Conservation (phyloP, 179 eudicot species). For the Carnegiea gigantea region DNA sequence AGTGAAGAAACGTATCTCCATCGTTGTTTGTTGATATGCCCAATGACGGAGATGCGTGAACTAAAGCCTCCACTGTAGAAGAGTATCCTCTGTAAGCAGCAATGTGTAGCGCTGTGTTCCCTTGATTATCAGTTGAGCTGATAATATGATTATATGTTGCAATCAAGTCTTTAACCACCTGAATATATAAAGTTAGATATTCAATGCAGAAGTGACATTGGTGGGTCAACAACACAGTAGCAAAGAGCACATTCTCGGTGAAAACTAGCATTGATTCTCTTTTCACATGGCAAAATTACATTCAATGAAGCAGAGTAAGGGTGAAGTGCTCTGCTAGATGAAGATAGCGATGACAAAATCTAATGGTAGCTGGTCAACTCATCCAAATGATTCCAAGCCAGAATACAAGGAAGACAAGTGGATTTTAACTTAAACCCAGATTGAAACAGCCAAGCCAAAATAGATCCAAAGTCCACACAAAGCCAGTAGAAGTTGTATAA, state of each 20-base stretch:
- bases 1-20: constrained; percentile 80
- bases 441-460: too few relatives aligned
- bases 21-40: constrained; percentile 43
- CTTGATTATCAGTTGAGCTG: constrained; percentile 53
- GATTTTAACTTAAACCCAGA: neutral
- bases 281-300: neutral
- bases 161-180: constrained; percentile 62
- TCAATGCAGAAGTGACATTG: neutral
- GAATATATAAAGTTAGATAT: constrained; percentile 15
- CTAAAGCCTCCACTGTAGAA: constrained; percentile 50
- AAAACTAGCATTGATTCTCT: neutral
- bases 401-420: neutral
- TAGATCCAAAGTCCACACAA: too few relatives aligned
- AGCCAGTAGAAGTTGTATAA: neutral
- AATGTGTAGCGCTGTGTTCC: constrained; percentile 72
- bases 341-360: neutral
- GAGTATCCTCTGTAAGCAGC: constrained; percentile 74
- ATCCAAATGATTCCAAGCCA: neutral
- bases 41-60: constrained; percentile 42
- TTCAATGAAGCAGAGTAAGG: neutral
- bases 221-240: neutral
- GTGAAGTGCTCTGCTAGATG: neutral
- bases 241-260: neutral
- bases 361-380: neutral
- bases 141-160: constrained; percentile 47